Conservation (phyloP, 2,329 filamentous ascomycete species). For the Trichoderma lentiforme region DNA sequence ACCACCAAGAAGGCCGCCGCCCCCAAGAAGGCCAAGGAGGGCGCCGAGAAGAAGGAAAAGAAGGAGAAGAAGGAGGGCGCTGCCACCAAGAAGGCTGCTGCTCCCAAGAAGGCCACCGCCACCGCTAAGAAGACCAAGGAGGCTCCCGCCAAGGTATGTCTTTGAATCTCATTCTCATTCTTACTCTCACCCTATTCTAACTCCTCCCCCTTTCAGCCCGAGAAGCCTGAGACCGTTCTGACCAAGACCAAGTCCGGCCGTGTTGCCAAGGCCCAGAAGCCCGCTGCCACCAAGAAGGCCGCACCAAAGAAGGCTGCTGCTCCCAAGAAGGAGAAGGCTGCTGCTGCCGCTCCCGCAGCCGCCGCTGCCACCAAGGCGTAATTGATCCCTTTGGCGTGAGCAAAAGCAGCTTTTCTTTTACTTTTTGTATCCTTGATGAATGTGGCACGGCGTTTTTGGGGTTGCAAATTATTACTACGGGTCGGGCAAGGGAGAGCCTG, state of each 20-base stretch:
- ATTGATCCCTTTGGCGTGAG: constrained; percentile 2
- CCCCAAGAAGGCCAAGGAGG: constrained; percentile 30
- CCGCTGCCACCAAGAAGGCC: constrained; percentile 47
- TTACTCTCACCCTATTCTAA: constrained; percentile 24
- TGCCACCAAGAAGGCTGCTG: constrained; percentile 43
- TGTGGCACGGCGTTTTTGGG: constrained; percentile 36
- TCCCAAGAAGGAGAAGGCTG: constrained; percentile 42
- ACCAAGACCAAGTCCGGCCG: constrained; percentile 85
- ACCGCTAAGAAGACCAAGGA: constrained; percentile 37
- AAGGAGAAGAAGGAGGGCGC: constrained; percentile 46
- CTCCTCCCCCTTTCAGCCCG: constrained; percentile 36
- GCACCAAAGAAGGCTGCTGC: constrained; percentile 45
- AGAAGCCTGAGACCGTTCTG: constrained; percentile 63
- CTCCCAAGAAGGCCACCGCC: constrained; percentile 30
- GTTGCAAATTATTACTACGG: constrained; percentile 24
- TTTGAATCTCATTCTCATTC: neutral
- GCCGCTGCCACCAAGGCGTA: constrained; percentile 37
- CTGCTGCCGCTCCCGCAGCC: constrained; percentile 30
- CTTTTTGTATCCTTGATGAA: constrained; percentile 35
- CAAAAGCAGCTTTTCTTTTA: constrained; percentile 11
- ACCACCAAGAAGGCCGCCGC: constrained; percentile 33
- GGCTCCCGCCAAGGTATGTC: constrained; percentile 26
- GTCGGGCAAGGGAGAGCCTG: constrained; percentile 20
- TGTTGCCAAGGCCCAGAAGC: constrained; percentile 65
- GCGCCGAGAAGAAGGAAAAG: constrained; percentile 24